Evolutionary conservation across 2,329 filamentous ascomycete species (phyloP).

Genomic region (Neopestalotiopsis sp.): DNA sequence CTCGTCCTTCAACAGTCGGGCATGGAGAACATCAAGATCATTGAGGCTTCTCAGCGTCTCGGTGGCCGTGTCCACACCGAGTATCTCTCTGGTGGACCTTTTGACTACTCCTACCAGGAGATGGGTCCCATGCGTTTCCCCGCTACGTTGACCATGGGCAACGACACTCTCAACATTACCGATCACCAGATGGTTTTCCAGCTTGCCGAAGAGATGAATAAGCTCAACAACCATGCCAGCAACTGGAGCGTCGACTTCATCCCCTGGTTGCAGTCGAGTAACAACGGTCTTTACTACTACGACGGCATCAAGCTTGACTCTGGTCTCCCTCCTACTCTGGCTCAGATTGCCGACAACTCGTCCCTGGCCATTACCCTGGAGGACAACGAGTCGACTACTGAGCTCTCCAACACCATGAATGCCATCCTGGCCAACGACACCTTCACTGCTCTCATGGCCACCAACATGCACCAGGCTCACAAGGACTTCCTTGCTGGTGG

Average conservation of each 20-base stretch:
- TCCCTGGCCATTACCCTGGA: conserved; percentile 41
- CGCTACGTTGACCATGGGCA: conserved; percentile 52
- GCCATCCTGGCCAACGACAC: conserved; percentile 40
- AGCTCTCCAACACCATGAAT: conserved; percentile 42
- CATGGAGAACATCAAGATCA: conserved; percentile 64
- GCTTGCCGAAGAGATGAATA: conserved; percentile 63
- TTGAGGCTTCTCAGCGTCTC: conserved; percentile 64
- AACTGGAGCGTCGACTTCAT: conserved; percentile 64
- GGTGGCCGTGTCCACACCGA: conserved; percentile 69
- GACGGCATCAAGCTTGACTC: conserved; percentile 51
- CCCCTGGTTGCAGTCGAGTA: conserved; percentile 61
- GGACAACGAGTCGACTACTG: conserved; percentile 38
- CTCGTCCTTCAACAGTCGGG: conserved; percentile 56
- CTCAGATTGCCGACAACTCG: conserved; percentile 51
- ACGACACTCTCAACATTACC: conserved; percentile 61
- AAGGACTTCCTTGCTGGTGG: conserved; percentile 38
- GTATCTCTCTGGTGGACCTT: conserved; percentile 63
- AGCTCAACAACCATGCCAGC: conserved; percentile 56
- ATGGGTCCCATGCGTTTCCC: conserved; percentile 72
- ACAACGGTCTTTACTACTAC: conserved; percentile 59
- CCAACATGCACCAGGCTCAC: conserved; percentile 51
- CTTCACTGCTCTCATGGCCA: conserved; percentile 42
- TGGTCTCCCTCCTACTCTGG: conserved; percentile 57
- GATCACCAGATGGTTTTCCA: conserved; percentile 71
- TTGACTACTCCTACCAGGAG: conserved; percentile 71